Conservation (phyloP, 257 asterid genomes). For the Lithospermum erythrorhizon region DNA sequence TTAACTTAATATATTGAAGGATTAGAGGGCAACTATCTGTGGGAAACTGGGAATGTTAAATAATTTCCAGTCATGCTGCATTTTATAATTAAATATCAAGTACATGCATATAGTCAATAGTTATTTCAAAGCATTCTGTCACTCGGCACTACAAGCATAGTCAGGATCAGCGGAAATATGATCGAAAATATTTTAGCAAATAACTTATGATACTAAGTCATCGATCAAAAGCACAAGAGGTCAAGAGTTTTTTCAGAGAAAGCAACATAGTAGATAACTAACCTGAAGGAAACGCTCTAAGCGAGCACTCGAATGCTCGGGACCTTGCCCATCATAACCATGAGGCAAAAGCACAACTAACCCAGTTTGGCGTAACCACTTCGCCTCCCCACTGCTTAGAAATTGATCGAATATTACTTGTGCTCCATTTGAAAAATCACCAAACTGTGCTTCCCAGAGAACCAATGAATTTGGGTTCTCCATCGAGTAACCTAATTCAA, state of each 20-base stretch:
- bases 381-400: conserved; percentile 91
- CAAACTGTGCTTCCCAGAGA: conserved; percentile 96
- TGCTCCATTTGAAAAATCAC: conserved; percentile 89
- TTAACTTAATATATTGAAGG: no score
- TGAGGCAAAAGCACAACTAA: conserved; percentile 82
- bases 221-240: background rate
- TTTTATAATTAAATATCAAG: no score
- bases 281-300: conserved; percentile 96
- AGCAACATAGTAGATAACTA: background rate
- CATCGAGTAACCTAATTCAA: conserved; percentile 93
- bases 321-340: conserved; percentile 97
- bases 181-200: no score
- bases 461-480: conserved; percentile 93
- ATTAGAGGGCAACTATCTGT: no score
- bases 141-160: background rate
- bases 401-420: conserved; percentile 95
- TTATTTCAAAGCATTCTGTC: no score
- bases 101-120: no score
- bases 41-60: no score
- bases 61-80: no score
- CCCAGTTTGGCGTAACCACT: conserved; percentile 95
- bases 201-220: no score
- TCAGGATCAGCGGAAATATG: background rate
- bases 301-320: conserved; percentile 96
- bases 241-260: background rate